phyloP scores from a whole-genome alignment of 345 rosid species.

The Arabis hirsuta region DNA sequence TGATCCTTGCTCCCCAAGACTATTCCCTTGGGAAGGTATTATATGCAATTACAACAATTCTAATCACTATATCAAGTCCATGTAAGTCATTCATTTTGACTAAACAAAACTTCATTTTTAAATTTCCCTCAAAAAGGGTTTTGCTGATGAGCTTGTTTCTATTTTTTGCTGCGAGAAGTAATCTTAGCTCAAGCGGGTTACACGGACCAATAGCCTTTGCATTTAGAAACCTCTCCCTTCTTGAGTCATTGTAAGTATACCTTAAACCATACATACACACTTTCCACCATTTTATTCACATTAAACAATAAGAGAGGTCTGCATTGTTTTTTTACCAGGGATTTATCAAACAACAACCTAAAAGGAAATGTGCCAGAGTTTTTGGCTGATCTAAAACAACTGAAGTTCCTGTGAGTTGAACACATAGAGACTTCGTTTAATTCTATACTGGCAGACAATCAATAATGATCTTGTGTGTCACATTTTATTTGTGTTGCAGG shows the following conservation, averaged over 20 bases:
- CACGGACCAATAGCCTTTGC: slow-evolving; percentile 48
- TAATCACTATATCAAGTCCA: slow-evolving; percentile 45
- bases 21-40: slow-evolving; percentile 57
- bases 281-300: background rate
- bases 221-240: slow-evolving; percentile 44
- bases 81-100: slow-evolving; percentile 44
- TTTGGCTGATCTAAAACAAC: slow-evolving; percentile 44
- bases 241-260: slow-evolving; percentile 52
- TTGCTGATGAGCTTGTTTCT: slow-evolving; percentile 27
- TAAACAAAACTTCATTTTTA: background rate
- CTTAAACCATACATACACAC: background rate
- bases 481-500: slow-evolving; percentile 39
- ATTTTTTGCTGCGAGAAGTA: slow-evolving; percentile 41
- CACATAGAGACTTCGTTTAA: slow-evolving; percentile 2
- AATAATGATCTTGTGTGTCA: slow-evolving; percentile 17
- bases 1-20: slow-evolving; percentile 62
- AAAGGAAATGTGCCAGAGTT: slow-evolving; percentile 54
- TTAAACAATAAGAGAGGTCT: background rate
- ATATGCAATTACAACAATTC: slow-evolving; percentile 45
- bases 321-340: slow-evolving; percentile 46
- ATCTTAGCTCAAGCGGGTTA: slow-evolving; percentile 59
- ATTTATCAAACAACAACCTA: slow-evolving; percentile 60
- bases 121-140: background rate
- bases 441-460: background rate
- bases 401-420: slow-evolving; percentile 50